A percentile compares a stretch with the other conserved stretches of the same genome.
phyloP scores from a whole-genome alignment of 768 basidiomycete species.

The Russula sp. region DNA sequence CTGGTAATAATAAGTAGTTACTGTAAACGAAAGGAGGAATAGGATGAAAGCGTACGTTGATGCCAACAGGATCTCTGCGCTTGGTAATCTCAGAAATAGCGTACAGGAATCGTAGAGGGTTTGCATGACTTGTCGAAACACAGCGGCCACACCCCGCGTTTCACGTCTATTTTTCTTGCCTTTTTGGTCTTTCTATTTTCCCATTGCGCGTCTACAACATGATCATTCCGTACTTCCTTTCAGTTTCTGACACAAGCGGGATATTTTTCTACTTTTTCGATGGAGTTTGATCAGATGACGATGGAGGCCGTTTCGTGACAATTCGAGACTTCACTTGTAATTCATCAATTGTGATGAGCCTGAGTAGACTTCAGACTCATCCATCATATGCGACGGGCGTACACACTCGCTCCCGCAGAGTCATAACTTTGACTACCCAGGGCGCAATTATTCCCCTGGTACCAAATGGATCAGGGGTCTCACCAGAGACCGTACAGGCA shows the following conservation, averaged over 20 bases:
- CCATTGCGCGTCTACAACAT: conserved; percentile 32
- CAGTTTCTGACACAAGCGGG: not conserved
- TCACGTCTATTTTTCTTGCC: conserved; percentile 48
- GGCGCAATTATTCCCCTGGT: conserved; percentile 26
- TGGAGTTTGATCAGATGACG: not conserved
- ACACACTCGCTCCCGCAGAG: not conserved
- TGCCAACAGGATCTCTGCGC: conserved; percentile 67
- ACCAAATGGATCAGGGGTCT: conserved; percentile 39
- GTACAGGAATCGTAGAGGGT: conserved; percentile 76
- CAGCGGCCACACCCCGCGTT: conserved; percentile 47
- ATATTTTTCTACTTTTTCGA: conserved; percentile 10
- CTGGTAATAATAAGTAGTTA: conserved; percentile 37
- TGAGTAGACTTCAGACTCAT: too few relatives aligned
- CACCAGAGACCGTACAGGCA: conserved; percentile 52
- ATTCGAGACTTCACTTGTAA: too few relatives aligned
- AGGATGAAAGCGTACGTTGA: conserved; percentile 50
- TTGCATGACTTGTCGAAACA: conserved; percentile 31
- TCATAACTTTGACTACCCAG: conserved; percentile 19
- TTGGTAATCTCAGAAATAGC: conserved; percentile 68
- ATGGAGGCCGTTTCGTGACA: conserved; percentile 6
- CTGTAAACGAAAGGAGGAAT: not conserved
- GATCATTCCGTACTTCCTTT: not conserved
- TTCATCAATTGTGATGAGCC: not conserved
- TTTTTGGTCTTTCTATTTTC: conserved; percentile 72
- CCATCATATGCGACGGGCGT: conserved; percentile 7